A percentile compares a stretch with the other conserved stretches of the same genome.
These are phyloP conservation scores for Brassica napus DNA, from an alignment of 345 rosid genomes.

Conservation along the genomic window DNA sequence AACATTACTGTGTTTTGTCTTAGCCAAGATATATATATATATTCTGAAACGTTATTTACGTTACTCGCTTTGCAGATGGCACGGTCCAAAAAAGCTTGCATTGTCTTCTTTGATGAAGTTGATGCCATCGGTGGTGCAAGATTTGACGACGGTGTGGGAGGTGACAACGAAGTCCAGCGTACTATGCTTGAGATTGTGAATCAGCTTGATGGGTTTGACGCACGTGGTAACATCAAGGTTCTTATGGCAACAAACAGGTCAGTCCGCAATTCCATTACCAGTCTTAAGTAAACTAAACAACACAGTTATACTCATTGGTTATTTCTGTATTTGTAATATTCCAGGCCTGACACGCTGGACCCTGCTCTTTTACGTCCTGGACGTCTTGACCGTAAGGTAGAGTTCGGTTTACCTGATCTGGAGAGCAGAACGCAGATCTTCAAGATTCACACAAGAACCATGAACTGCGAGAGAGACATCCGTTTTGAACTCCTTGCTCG, in stretches of 20 bases:
- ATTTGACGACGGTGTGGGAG: conserved; percentile 87
- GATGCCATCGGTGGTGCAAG: conserved; percentile 94
- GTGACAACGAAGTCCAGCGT: conserved; percentile 84
- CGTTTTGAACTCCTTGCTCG: conserved; percentile 95
- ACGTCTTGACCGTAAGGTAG: conserved; percentile 88
- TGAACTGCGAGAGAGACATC: conserved; percentile 88
- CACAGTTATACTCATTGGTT: background rate
- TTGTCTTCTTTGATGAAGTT: conserved; percentile 82
- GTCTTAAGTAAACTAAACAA: background rate
- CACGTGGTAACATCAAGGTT: conserved; percentile 98
- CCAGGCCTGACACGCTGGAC: conserved; percentile 91
- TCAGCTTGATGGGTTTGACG: conserved; percentile 86
- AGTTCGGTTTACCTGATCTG: conserved; percentile 89
- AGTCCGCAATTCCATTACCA: conserved; percentile 13
- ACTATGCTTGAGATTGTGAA: conserved; percentile 88
- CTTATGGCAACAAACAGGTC: conserved; percentile 99
- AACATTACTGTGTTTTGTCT: background rate
- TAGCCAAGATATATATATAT: too few species aligned
- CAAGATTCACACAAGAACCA: conserved; percentile 89
- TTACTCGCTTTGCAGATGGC: conserved; percentile 64
- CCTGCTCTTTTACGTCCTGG: conserved; percentile 96
- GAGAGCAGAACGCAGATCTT: conserved; percentile 94
- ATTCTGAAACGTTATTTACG: conserved; percentile 2
- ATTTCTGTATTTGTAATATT: background rate
- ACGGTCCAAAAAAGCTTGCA: conserved; percentile 83